Evolutionary conservation across 345 rosid genomes (phyloP).

Genomic region (Arabidopsis arenosa): DNA sequence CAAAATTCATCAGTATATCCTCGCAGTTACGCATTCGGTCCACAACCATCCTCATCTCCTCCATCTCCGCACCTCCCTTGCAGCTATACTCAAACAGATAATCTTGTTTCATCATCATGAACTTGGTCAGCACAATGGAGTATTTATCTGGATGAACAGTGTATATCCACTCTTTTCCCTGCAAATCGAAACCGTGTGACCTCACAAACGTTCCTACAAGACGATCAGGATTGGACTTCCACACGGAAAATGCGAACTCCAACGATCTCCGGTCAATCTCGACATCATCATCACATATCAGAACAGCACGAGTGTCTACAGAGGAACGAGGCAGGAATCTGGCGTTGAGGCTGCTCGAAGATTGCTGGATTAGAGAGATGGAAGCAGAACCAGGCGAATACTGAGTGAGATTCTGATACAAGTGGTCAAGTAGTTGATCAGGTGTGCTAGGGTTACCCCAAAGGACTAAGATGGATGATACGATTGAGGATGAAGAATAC

Average conservation of each 20-base stretch:
- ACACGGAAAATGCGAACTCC: slow-evolving; percentile 60
- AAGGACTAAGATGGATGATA: slow-evolving; percentile 60
- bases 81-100: slow-evolving; percentile 67
- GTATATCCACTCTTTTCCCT: slow-evolving; percentile 65
- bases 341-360: slow-evolving; percentile 66
- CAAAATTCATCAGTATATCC: slow-evolving; percentile 80
- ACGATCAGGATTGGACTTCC: slow-evolving; percentile 62
- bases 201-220: slow-evolving; percentile 64
- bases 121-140: slow-evolving; percentile 72
- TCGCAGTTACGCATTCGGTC: slow-evolving; percentile 68
- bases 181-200: slow-evolving; percentile 63
- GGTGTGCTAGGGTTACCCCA: slow-evolving; percentile 78
- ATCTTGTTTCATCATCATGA: slow-evolving; percentile 63
- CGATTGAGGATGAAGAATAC: slow-evolving; percentile 59
- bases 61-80: slow-evolving; percentile 57
- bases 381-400: slow-evolving; percentile 57
- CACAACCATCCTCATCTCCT: slow-evolving; percentile 58
- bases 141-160: slow-evolving; percentile 74
- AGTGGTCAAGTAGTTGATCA: slow-evolving; percentile 42
- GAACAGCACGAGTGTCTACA: slow-evolving; percentile 58
- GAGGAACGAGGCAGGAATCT: slow-evolving; percentile 64
- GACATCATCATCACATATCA: slow-evolving; percentile 73
- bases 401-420: slow-evolving; percentile 54
- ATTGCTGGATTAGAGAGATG: slow-evolving; percentile 60
- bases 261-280: slow-evolving; percentile 58